Percentiles rank a stretch among this genome's conserved stretches.
phyloP scores from a whole-genome alignment of 108 stramenopile genomes.

The Cylindrotheca fusiformis region DNA sequence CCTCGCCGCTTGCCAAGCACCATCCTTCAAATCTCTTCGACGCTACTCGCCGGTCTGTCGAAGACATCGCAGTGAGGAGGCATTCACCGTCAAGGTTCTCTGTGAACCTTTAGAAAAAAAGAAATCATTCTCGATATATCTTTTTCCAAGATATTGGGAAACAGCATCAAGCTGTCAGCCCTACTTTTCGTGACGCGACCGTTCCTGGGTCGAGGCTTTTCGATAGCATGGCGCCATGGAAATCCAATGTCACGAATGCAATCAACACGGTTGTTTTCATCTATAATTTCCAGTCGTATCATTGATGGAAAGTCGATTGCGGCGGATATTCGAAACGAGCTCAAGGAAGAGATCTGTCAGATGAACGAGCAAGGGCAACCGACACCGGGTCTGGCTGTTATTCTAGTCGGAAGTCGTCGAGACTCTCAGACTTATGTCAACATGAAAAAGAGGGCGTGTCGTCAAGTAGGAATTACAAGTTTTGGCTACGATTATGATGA shows the following conservation, averaged over 20 bases:
- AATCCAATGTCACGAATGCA: not conserved
- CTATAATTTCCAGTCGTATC: conserved; percentile 18
- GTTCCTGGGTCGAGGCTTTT: not conserved
- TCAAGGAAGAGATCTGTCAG: conserved; percentile 40
- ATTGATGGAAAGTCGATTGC: conserved; percentile 88
- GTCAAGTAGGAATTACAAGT: conserved; percentile 74
- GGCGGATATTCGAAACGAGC: conserved; percentile 59
- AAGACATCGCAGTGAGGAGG: too few species aligned
- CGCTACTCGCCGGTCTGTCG: too few species aligned
- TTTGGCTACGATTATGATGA: conserved; percentile 82
- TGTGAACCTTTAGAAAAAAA: too few species aligned
- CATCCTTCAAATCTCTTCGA: too few species aligned
- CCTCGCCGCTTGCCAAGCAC: too few species aligned
- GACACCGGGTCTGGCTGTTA: conserved; percentile 90
- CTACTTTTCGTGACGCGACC: not conserved
- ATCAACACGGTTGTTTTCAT: not conserved
- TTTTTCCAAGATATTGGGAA: not conserved
- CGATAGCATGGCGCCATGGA: not conserved
- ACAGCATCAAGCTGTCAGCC: not conserved
- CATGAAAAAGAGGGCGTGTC: conserved; percentile 97
- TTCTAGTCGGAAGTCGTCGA: conserved; percentile 86
- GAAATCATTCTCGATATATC: not conserved
- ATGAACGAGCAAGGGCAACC: conserved; percentile 11
- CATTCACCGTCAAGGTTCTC: too few species aligned
- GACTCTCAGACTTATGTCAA: conserved; percentile 97